Evolutionary conservation across 2,329 filamentous ascomycete species (phyloP).

Genomic region (Dichotomopilus funicola): DNA sequence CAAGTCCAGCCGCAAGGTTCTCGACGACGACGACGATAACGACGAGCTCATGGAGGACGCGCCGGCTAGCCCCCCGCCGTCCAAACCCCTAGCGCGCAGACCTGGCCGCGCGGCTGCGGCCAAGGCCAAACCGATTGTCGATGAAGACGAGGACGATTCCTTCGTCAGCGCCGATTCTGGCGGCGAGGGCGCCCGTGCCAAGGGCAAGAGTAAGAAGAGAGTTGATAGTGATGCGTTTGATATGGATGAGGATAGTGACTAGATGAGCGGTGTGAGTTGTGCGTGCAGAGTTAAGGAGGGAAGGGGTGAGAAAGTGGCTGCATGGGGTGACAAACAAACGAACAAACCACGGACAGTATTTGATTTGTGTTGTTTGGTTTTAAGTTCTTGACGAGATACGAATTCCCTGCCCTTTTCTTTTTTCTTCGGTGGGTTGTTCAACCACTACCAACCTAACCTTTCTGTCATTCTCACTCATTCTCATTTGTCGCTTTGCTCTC

Average conservation of each 20-base stretch:
- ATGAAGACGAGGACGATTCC: conserved; percentile 32
- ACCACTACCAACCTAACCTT: too few relatives aligned
- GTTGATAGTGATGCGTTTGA: conserved; percentile 31
- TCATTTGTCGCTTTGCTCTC: too few relatives aligned
- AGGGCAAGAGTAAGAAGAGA: neutral
- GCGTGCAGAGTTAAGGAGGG: neutral
- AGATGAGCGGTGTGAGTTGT: neutral
- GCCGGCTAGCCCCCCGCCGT: conserved; percentile 24
- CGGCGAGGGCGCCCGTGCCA: neutral
- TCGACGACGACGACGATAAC: conserved; percentile 33
- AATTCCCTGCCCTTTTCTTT: too few relatives aligned
- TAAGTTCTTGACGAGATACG: too few relatives aligned
- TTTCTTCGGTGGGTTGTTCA: too few relatives aligned
- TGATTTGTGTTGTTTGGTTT: too few relatives aligned
- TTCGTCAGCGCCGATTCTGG: conserved; percentile 16
- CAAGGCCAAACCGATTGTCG: conserved; percentile 35
- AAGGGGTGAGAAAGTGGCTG: neutral
- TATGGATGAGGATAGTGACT: conserved; percentile 32
- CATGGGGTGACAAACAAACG: neutral
- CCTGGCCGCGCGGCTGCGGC: conserved; percentile 36
- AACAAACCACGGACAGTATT: too few relatives aligned
- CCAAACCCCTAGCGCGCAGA: conserved; percentile 30
- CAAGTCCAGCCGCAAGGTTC: conserved; percentile 33
- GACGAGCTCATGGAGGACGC: conserved; percentile 27
- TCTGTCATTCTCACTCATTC: too few relatives aligned